These are phyloP conservation scores for Aspergillus cejpii DNA, from an alignment of 2,329 filamentous ascomycete species.

Conservation along the genomic window DNA sequence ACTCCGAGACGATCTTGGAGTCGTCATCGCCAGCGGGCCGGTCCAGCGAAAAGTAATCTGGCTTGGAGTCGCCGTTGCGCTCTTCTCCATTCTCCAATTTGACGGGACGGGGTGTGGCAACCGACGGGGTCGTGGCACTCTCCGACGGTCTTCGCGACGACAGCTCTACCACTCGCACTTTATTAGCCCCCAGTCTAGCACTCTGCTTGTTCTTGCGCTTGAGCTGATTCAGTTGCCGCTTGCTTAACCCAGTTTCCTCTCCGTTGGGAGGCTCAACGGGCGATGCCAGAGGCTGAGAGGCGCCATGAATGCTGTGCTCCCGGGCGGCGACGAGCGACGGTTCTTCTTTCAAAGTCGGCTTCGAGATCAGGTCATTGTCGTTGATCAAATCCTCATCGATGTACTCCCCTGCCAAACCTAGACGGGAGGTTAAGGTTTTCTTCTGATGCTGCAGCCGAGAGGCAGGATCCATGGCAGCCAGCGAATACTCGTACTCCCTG, in stretches of 20 bases:
- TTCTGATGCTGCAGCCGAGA: slow-evolving; percentile 80
- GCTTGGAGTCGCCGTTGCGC: slow-evolving; percentile 55
- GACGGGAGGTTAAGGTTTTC: slow-evolving; percentile 71
- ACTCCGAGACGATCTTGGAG: slow-evolving; percentile 86
- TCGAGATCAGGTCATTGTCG: slow-evolving; percentile 51
- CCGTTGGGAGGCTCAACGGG: slow-evolving; percentile 46
- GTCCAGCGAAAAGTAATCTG: slow-evolving; percentile 88
- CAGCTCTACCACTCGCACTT: slow-evolving; percentile 83
- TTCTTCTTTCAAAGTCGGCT: slow-evolving; percentile 46
- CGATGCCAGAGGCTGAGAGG: slow-evolving; percentile 40
- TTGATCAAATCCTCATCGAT: slow-evolving; percentile 77
- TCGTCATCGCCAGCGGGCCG: slow-evolving; percentile 77
- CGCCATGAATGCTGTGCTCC: slow-evolving; percentile 42
- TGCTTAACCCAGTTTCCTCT: slow-evolving; percentile 72
- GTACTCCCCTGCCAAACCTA: slow-evolving; percentile 78
- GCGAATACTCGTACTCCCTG: slow-evolving; percentile 72
- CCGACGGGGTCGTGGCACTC: slow-evolving; percentile 54
- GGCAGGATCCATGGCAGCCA: slow-evolving; percentile 74
- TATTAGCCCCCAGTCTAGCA: slow-evolving; percentile 80
- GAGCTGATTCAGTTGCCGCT: slow-evolving; percentile 85
- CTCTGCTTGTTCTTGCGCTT: slow-evolving; percentile 92
- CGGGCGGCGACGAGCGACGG: slow-evolving; percentile 41
- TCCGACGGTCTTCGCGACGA: slow-evolving; percentile 61
- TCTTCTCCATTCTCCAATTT: slow-evolving; percentile 56
- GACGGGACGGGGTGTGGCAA: slow-evolving; percentile 49